A percentile compares a stretch with the other conserved stretches of the same genome.
These are phyloP conservation scores for Schizothecium vesticola DNA, from an alignment of 495 filamentous ascomycete species.

Conservation along the genomic window DNA sequence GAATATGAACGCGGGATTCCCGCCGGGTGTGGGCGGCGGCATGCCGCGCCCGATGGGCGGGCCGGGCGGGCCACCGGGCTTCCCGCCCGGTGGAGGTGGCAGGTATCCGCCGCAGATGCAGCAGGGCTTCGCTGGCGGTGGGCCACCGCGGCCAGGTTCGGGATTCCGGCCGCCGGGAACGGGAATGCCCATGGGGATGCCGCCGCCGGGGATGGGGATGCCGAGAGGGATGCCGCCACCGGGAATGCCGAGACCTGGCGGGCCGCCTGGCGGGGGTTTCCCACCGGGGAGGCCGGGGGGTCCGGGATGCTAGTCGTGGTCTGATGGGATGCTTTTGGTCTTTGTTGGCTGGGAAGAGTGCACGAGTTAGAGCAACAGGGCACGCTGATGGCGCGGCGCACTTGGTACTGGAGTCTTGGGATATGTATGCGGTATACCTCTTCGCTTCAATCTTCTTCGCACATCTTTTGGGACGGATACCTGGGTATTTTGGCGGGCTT, in stretches of 20 bases:
- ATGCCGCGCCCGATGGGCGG: neutral
- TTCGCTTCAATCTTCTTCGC: neutral
- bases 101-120: neutral
- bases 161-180: neutral
- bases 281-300: neutral
- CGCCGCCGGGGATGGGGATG: neutral
- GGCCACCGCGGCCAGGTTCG: neutral
- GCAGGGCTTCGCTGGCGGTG: neutral
- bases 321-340: neutral
- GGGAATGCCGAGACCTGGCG: too few species aligned
- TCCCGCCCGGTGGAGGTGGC: neutral
- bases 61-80: neutral
- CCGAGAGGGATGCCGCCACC: neutral
- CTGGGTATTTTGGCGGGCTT: neutral
- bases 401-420: neutral
- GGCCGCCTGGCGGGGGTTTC: too few species aligned
- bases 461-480: neutral
- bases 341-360: neutral
- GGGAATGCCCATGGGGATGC: neutral
- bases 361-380: neutral
- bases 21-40: neutral
- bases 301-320: neutral
- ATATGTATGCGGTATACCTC: neutral
- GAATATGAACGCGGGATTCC: neutral
- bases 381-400: neutral